Evolutionary conservation across 768 basidiomycete species (phyloP), one percentile per base, ranked within the genome.

Genomic region (Clitopilus passeckerianus): DNA sequence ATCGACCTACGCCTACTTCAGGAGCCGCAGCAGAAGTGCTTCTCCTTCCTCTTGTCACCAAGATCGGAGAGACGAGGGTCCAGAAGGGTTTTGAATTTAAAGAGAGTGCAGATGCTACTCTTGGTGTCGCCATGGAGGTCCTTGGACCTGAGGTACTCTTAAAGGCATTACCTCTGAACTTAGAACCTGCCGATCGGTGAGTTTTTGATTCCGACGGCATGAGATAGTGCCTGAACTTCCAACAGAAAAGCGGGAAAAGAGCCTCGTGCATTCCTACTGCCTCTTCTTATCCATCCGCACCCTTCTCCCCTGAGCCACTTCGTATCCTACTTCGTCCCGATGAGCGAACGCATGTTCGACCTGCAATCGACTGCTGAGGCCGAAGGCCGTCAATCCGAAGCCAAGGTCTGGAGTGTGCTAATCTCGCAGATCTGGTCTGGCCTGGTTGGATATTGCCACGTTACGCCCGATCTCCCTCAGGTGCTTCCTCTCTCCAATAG

Each of bases 361-460:
- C 74, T 92, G 35, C 91, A 95, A 68, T 86, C 90, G 60, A 86
- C 82, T 15, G 90, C 93, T 0, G 91, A 91, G 63, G 75, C 79
- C 6, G 88, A 87, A 57, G 85, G 83, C 12, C 84, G 86, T 35
- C 82, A 81, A 55, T 86, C 90, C 0, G 95, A 98, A 72, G 91
- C 90, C 14, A 99, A 98, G 73, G 87, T 98, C 35, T 99, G 94
- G 93, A 90, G 86, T 63, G 94, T 96, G 10, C 81, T 98, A 50
- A 86, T 98, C 22, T 87, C 89, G 9, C 97, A 99, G 71, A 85
- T 96, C 18, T 99, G 97, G 97, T 79, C 85, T 23, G 92, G 95
- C 23, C 81, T 98, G 41, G 85, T 86, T 6, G 94, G 95, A 1
- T 99, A 98, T 74, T 96, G 94, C 71, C 86, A 88, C 69, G 86